Evolutionary conservation across 1,284 basidiomycete genomes (phyloP).

Genomic region (Malassezia sp.): DNA sequence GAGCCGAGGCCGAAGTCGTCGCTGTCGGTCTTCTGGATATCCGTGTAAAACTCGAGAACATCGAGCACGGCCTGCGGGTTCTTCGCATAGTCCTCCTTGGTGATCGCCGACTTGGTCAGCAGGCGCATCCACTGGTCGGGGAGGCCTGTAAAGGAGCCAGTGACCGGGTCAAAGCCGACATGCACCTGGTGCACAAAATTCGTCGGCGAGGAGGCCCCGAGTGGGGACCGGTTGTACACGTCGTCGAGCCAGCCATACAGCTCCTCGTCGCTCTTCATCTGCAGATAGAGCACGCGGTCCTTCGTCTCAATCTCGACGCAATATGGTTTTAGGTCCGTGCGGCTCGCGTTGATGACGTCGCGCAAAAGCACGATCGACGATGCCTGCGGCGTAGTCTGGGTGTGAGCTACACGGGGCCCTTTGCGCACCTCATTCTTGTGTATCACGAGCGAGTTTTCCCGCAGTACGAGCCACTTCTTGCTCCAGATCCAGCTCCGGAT

Average conservation of each 20-base stretch:
- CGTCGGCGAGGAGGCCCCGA: conserved; percentile 82
- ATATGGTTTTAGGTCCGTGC: conserved; percentile 84
- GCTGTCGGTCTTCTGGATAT: conserved; percentile 82
- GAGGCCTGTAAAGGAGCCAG: conserved; percentile 86
- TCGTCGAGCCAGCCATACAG: conserved; percentile 94
- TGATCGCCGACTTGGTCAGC: conserved; percentile 89
- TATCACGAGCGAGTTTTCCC: conserved; percentile 66
- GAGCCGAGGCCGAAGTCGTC: conserved; percentile 54
- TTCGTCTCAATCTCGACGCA: conserved; percentile 66
- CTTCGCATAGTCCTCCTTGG: conserved; percentile 89
- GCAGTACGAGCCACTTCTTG: conserved; percentile 77
- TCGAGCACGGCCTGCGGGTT: conserved; percentile 95
- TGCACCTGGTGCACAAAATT: conserved; percentile 98
- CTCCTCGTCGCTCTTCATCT: conserved; percentile 84
- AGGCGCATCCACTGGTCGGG: conserved; percentile 95
- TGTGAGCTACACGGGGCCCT: neutral
- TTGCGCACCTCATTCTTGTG: conserved; percentile 78
- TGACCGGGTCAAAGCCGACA: conserved; percentile 88
- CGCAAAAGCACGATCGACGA: conserved; percentile 57
- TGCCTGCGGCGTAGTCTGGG: conserved; percentile 58
- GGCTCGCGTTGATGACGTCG: conserved; percentile 75
- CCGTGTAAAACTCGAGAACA: conserved; percentile 95
- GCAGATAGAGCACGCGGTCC: conserved; percentile 64
- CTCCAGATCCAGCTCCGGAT: conserved; percentile 76
- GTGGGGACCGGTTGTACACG: conserved; percentile 78